A percentile compares a stretch with the other conserved stretches of the same genome.
Conservation (phyloP, 805 yeast genomes). For the Metschnikowia shivogae region DNA sequence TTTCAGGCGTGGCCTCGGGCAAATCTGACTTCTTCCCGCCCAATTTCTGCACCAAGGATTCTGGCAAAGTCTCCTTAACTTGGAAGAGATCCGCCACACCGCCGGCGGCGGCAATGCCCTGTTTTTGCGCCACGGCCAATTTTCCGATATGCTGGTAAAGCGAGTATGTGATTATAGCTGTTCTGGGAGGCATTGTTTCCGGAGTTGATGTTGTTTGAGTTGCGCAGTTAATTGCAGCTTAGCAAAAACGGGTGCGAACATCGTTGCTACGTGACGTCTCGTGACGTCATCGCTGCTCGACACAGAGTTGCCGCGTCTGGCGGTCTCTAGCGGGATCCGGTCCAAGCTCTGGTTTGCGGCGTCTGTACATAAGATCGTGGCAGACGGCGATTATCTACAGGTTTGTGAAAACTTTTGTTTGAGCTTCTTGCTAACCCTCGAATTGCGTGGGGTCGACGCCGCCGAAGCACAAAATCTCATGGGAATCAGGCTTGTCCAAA, state of each 20-base stretch:
- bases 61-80: slow-evolving; percentile 69
- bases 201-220: background rate
- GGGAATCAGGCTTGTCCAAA: slow-evolving; percentile 35
- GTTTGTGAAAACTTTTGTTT: no score
- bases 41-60: slow-evolving; percentile 51
- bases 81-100: slow-evolving; percentile 65
- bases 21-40: slow-evolving; percentile 46
- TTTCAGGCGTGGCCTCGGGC: slow-evolving; percentile 49
- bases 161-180: slow-evolving; percentile 56
- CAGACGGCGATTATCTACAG: no score
- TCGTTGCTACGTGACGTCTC: no score
- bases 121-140: slow-evolving; percentile 62
- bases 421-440: slow-evolving; percentile 3
- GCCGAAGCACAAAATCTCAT: slow-evolving; percentile 32
- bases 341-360: no score
- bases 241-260: no score
- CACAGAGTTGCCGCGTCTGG: no score
- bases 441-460: slow-evolving; percentile 25
- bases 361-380: no score
- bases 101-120: slow-evolving; percentile 70
- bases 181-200: slow-evolving; percentile 31
- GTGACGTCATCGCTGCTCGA: no score
- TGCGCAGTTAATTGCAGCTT: no score
- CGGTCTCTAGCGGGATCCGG: no score
- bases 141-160: slow-evolving; percentile 70